Evolutionary conservation across 1,284 basidiomycete genomes (phyloP).

Genomic region (Ceratobasidium sp.): DNA sequence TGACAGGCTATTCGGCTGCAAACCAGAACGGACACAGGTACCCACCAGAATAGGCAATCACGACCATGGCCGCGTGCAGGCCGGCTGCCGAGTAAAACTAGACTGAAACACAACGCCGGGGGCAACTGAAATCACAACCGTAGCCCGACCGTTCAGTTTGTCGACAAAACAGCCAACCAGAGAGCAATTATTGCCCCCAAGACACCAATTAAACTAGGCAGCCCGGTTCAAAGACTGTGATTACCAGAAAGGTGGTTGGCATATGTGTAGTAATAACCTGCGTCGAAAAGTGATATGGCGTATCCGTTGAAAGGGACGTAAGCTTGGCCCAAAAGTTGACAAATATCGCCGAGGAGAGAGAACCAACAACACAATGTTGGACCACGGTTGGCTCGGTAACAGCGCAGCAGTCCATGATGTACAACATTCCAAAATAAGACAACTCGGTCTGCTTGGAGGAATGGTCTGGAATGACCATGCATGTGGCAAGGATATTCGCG

Average conservation of each 20-base stretch:
- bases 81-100: slow-evolving; percentile 67
- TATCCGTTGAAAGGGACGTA: slow-evolving; percentile 73
- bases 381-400: slow-evolving; percentile 75
- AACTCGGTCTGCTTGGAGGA: slow-evolving; percentile 67
- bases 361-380: slow-evolving; percentile 69
- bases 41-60: slow-evolving; percentile 59
- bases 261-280: slow-evolving; percentile 53
- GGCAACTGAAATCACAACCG: slow-evolving; percentile 63
- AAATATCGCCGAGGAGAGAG: slow-evolving; percentile 68
- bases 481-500: slow-evolving; percentile 64
- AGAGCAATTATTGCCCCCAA: slow-evolving; percentile 69
- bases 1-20: neutral
- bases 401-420: slow-evolving; percentile 72
- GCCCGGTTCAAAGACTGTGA: slow-evolving; percentile 65
- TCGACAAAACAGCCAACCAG: slow-evolving; percentile 71
- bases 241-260: neutral
- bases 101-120: slow-evolving; percentile 59
- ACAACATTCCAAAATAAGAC: slow-evolving; percentile 69
- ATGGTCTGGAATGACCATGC: slow-evolving; percentile 73
- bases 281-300: slow-evolving; percentile 74
- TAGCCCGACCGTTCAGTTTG: slow-evolving; percentile 72
- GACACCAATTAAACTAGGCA: slow-evolving; percentile 77
- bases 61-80: slow-evolving; percentile 67
- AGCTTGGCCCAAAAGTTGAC: slow-evolving; percentile 75
- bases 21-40: neutral